Conservation (phyloP, 176 grass and related monocot species). For the Musa acuminata region DNA sequence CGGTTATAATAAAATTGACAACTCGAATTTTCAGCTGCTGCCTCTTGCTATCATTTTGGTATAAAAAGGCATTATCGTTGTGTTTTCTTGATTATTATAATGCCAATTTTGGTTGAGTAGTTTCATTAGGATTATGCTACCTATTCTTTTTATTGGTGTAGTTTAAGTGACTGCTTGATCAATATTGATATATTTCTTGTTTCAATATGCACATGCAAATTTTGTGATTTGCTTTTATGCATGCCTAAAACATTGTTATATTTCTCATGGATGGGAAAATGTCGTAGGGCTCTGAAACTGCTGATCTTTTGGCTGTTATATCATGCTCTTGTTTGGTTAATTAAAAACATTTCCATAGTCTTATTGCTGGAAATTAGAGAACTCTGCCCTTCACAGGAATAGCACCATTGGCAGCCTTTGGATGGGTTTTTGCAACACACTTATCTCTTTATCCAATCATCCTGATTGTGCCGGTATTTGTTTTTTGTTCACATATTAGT, state of each 20-base stretch:
- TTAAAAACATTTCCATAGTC: not conserved
- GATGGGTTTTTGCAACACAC: slow-evolving; percentile 88
- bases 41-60: too few species aligned
- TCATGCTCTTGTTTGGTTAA: not conserved
- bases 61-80: too few species aligned
- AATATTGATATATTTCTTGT: not conserved
- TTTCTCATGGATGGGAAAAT: too few species aligned
- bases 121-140: not conserved
- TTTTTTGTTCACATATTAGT: slow-evolving; percentile 5
- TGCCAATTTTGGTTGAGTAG: not conserved
- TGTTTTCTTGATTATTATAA: not conserved
- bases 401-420: slow-evolving; percentile 81
- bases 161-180: not conserved
- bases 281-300: not conserved
- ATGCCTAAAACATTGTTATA: not conserved
- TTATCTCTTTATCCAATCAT: slow-evolving; percentile 80
- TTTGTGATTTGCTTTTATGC: not conserved
- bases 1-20: too few species aligned
- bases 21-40: too few species aligned
- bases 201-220: not conserved
- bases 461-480: slow-evolving; percentile 70
- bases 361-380: not conserved
- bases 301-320: not conserved
- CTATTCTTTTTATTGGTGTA: not conserved
- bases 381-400: slow-evolving; percentile 44